Conservation (phyloP, 2,329 filamentous ascomycete genomes). For the Aspergillus calidoustus region DNA sequence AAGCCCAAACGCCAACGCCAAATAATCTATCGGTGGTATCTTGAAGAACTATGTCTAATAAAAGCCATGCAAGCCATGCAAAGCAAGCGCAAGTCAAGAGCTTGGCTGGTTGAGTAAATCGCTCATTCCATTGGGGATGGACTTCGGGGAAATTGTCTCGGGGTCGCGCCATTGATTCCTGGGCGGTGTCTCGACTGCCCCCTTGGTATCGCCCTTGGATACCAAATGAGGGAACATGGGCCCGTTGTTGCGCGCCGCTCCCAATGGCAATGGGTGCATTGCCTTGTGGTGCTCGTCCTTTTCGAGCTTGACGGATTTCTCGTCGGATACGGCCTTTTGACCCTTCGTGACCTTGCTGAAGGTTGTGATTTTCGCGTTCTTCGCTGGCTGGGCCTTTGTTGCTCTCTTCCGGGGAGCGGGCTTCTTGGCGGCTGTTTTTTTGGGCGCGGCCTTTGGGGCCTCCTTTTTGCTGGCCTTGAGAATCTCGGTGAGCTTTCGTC, state of each 20-base stretch:
- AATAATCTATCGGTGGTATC: conserved; percentile 45
- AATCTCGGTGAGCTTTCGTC: conserved; percentile 11
- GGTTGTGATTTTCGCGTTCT: conserved; percentile 36
- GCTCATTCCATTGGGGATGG: conserved; percentile 31
- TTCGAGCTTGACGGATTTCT: conserved; percentile 33
- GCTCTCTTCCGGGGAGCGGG: conserved; percentile 26
- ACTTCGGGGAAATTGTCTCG: conserved; percentile 31
- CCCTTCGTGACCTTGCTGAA: conserved; percentile 42
- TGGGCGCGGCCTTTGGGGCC: conserved; percentile 14
- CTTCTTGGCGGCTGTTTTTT: conserved; percentile 32
- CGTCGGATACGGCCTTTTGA: conserved; percentile 25
- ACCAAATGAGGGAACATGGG: conserved; percentile 35
- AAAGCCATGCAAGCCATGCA: conserved; percentile 2
- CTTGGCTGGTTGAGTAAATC: conserved; percentile 25
- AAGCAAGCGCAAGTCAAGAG: conserved; percentile 15
- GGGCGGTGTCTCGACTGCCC: conserved; percentile 13
- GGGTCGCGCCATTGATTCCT: conserved; percentile 20
- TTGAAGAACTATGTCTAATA: conserved; percentile 22
- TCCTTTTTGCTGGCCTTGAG: conserved; percentile 22
- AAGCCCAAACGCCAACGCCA: conserved; percentile 22
- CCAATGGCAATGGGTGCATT: conserved; percentile 41
- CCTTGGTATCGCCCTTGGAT: conserved; percentile 20
- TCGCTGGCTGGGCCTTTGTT: conserved; percentile 32
- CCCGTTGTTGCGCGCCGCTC: conserved; percentile 43
- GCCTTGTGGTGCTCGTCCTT: conserved; percentile 33